Evolutionary conservation across 441 rosid species (phyloP).

Genomic region (Gossypium trilobum): DNA sequence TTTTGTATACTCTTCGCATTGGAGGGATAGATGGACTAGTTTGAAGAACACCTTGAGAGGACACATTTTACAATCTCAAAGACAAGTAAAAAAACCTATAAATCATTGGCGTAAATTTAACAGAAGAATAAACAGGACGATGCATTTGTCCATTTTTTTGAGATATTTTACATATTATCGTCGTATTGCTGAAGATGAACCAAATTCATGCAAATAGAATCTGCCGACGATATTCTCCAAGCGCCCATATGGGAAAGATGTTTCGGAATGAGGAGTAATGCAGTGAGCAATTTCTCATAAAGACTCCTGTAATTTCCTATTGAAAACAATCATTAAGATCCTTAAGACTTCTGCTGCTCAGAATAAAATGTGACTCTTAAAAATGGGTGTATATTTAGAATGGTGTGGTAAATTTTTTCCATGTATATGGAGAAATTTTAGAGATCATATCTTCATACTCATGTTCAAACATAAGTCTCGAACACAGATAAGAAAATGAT

Average conservation of each 20-base stretch:
- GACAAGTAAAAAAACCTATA: not conserved
- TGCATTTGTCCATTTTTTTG: not conserved
- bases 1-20: not conserved
- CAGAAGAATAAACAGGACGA: not conserved
- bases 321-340: not conserved
- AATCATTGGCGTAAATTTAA: not conserved
- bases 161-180: not conserved
- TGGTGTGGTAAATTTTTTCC: too few relatives aligned
- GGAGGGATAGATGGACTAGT: not conserved
- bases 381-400: too few relatives aligned
- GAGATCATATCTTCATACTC: too few relatives aligned
- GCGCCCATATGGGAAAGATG: slow-evolving; percentile 18
- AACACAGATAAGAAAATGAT: not conserved
- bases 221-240: slow-evolving; percentile 12
- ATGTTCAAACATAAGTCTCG: not conserved
- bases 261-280: slow-evolving; percentile 13
- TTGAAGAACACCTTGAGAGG: not conserved
- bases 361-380: too few relatives aligned
- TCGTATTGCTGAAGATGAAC: not conserved
- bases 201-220: slow-evolving; percentile 10
- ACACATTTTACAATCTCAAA: not conserved
- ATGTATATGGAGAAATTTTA: too few relatives aligned
- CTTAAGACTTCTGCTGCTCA: not conserved
- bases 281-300: slow-evolving; percentile 16
- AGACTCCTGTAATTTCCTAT: slow-evolving; percentile 16